Evolutionary conservation across 352 stramenopile genomes (phyloP), one percentile per base, ranked within the genome.

Genomic region (Phytophthora kernoviae): DNA sequence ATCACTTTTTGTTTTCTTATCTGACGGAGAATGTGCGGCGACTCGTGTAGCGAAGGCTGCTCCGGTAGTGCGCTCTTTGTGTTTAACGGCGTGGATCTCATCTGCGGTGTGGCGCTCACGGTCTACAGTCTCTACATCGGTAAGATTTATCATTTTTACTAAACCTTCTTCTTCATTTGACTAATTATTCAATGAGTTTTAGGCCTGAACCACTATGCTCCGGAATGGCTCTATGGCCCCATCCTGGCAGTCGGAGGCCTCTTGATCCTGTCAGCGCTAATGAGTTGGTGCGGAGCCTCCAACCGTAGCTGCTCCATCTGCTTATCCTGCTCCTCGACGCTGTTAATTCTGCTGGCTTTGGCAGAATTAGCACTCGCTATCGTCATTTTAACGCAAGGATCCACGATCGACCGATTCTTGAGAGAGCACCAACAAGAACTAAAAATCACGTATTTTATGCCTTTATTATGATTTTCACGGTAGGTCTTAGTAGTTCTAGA

Each of bases 241-340:
- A 81, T 91, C 34, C 61, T 89, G 41, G 68, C 61, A 0, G 73
- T 89, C 11, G 81, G 81, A 15, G 52, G 48, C 14, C 45, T 91
- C 9, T 62, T 89, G 22, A 42, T 87, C 21, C 30, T 88, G 6
- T 77, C 76, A 10, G 60, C 69, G 4, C 32, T 76, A 2, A 76
- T 89, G 68, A 91, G 81, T 45, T 91, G 81, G 81, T 91, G 77
- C 30, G 81, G 81, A 6, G 64, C 79, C 5, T 78, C 78, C 17
- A 73, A 78, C 55, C 59, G 52, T 17, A 77, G 62, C 54, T 88
- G 71, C 65, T 74, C 65, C 7, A 15, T 64, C 20, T 80, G 79
- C 30, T 67, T 91, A 2, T 80, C 77, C 27, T 67, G 79, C 8
- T 91, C 81, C 24, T 87, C 81, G 18, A 75, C 74, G 42, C 70